These are phyloP conservation scores for Neobulgaria alba DNA, from an alignment of 2,329 filamentous ascomycete genomes.

Conservation along the genomic window DNA sequence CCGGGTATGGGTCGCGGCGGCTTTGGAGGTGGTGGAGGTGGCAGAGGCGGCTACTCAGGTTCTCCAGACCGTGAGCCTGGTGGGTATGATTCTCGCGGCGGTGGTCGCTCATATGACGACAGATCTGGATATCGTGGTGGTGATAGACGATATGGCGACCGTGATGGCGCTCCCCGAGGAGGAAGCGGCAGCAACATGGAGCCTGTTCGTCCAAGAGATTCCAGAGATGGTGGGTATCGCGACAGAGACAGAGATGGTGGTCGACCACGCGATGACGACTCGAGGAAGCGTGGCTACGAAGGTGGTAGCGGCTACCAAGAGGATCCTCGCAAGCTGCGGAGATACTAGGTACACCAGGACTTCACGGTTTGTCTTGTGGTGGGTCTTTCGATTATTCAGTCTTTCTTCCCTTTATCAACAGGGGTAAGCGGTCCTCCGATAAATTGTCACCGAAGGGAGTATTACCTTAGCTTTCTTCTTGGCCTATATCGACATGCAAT, in stretches of 20 bases:
- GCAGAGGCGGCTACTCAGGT: constrained; percentile 24
- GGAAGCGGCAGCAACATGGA: constrained; percentile 69
- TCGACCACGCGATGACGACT: constrained; percentile 43
- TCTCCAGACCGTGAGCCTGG: constrained; percentile 32
- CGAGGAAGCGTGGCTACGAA: constrained; percentile 51
- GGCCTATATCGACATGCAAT: not conserved
- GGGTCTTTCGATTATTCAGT: constrained; percentile 38
- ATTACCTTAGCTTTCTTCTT: constrained; percentile 19
- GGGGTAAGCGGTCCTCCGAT: constrained; percentile 31
- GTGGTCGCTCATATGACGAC: constrained; percentile 53
- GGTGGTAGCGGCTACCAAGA: constrained; percentile 60
- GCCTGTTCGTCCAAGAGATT: constrained; percentile 63
- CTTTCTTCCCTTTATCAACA: constrained; percentile 30
- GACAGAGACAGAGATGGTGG: constrained; percentile 39
- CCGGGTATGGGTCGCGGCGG: constrained; percentile 42
- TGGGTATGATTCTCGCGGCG: constrained; percentile 45
- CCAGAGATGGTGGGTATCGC: constrained; percentile 31
- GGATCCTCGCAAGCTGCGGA: constrained; percentile 59
- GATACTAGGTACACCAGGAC: constrained; percentile 43
- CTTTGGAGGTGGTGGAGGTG: constrained; percentile 28
- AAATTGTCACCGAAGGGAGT: constrained; percentile 26
- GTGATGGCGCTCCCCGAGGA: constrained; percentile 28
- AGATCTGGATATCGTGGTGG: constrained; percentile 39
- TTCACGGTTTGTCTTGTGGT: constrained; percentile 34
- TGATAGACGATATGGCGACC: constrained; percentile 32